Evolutionary conservation across 2,329 filamentous ascomycete species (phyloP), one percentile per base, ranked within the genome.

Genomic region (Pyrenophora teres): DNA sequence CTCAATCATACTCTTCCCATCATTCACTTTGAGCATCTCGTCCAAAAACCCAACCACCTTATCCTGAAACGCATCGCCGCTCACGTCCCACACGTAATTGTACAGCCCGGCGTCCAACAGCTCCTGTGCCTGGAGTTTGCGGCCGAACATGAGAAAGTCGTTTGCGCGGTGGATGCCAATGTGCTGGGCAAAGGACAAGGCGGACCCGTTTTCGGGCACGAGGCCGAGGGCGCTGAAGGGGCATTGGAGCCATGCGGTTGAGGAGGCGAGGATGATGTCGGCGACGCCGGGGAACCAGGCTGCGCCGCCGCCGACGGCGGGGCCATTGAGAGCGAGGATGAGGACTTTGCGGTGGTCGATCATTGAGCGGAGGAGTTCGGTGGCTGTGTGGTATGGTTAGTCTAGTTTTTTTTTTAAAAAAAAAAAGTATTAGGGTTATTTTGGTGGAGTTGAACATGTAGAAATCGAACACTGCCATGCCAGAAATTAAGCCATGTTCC

Each of bases 1-100:
- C 72, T 81, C 78, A 63, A 80, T 78, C 78, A 81, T 80, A 60
- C 77, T 80, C 67, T 77, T 78, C 16, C 78, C 78, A 68, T 81
- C 78, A 64, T 80, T 81, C 0, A 71, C 63, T 41, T 63, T 62
- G 35, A 81, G 56, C 64, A 80, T 75, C 18, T 69, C 74, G 36
- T 76, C 65, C 52, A 81, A 57, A 49, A 77, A 81, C 37, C 54
- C 61, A 1, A 70, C 44, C 0, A 81, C 78, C 48, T 72, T 66
- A 1, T 55, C 57, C 15, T 77, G 76, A 47, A 81, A 81, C 2
- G 64, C 71, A 2, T 76, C 72, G 2, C 70, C 69, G 8, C 57
- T 63, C n/a, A 54, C 59, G 2, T 71, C 66, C 60, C 80, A 80
- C 3, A 81, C 67, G 9, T 72, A 70, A 50, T 81, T 81, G 23